phyloP scores from a whole-genome alignment of 176 grass and related monocot genomes.

The Dactylis glomerata region DNA sequence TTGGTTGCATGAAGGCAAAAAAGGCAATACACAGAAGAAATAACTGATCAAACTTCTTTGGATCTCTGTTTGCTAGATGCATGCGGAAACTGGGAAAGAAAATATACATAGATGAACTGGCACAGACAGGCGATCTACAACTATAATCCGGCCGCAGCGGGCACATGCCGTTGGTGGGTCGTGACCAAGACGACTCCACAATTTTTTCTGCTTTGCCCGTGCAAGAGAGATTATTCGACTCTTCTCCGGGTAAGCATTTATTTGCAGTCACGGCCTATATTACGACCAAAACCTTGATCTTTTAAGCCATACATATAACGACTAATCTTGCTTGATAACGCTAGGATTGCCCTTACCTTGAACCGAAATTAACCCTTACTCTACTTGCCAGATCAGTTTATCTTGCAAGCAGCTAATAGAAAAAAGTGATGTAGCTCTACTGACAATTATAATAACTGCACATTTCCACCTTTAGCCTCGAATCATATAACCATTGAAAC shows the following conservation, averaged over 20 bases:
- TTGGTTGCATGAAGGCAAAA: neutral
- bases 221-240: neutral
- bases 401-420: neutral
- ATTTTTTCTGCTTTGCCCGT: neutral
- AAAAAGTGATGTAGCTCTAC: neutral
- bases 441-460: neutral
- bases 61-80: neutral
- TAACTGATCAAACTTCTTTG: neutral
- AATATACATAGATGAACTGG: neutral
- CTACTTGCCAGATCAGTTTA: neutral
- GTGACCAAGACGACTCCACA: neutral
- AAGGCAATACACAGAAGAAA: neutral
- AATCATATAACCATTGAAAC: neutral
- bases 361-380: neutral
- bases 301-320: neutral
- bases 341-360: neutral
- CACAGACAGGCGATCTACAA: neutral
- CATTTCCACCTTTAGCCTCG: neutral
- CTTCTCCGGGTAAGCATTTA: neutral
- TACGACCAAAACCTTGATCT: neutral
- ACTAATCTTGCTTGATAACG: neutral
- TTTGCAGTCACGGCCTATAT: neutral
- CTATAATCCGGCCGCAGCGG: neutral
- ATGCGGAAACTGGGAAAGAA: neutral
- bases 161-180: neutral